phyloP scores from a whole-genome alignment of 2,329 filamentous ascomycete genomes.

The Madurella fahalii region DNA sequence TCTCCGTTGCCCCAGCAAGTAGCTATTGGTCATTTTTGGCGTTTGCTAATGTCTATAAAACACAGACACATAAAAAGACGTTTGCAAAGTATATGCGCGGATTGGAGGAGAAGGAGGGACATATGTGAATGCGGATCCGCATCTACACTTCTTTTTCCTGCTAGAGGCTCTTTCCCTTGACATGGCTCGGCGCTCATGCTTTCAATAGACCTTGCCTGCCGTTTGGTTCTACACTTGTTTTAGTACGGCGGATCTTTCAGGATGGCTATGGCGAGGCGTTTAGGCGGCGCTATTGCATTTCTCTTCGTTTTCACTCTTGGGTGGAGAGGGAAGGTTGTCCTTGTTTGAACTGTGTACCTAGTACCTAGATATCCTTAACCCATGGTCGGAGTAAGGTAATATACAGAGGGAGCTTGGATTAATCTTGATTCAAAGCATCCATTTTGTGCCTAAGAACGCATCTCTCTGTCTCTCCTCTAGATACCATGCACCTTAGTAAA shows the following conservation, averaged over 20 bases:
- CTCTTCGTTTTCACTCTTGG: too few species aligned
- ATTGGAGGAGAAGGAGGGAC: slow-evolving; percentile 53
- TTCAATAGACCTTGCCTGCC: background rate
- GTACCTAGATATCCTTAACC: too few species aligned
- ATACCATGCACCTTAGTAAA: too few species aligned
- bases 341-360: too few species aligned
- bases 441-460: too few species aligned
- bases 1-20: background rate
- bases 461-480: too few species aligned
- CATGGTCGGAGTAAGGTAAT: too few species aligned
- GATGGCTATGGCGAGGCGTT: background rate
- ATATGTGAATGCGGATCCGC: slow-evolving; percentile 6
- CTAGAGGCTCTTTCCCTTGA: background rate
- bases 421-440: too few species aligned
- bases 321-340: too few species aligned
- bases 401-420: too few species aligned
- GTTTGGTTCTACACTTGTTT: background rate
- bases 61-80: slow-evolving; percentile 83
- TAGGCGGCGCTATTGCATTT: background rate
- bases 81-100: slow-evolving; percentile 95
- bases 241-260: background rate
- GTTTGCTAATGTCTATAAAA: slow-evolving; percentile 3
- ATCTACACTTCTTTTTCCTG: background rate
- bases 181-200: background rate
- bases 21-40: slow-evolving; percentile 1